Evolutionary conservation across 129 eudicot species (phyloP), one percentile per base, ranked within the genome.

Genomic region (Cynara cardunculus): DNA sequence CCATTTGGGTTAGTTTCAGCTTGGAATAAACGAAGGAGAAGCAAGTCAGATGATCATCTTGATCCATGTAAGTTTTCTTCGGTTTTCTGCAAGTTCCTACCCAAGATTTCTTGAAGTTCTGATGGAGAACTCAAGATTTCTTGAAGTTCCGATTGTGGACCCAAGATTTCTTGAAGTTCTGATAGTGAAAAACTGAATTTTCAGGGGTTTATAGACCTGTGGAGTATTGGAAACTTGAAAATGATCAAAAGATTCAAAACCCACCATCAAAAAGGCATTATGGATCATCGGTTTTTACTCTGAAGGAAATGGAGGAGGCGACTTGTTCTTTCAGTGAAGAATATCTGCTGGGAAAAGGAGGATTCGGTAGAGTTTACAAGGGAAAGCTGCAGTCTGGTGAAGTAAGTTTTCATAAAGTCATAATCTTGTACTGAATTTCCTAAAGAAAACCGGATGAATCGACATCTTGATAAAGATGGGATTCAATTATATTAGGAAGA

Each of bases 291-390:
- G 92, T 96, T 84, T 96, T 79, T 76, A 96, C 99, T 16, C 86
- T 96, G 24, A 96, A 87, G 74, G 95, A 96, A 73, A 96, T 96
- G 99, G 99, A 96, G 61, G 97, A 84, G 75, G 99, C 99, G 10
- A 96, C 99, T 71, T 74, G 84, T 78, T 90, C 89, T 37, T 96
- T 96, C 77, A 87, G 95, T 30, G 99, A 96, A 30, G 97, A 88
- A 22, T 80, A 89, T 71, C 73, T 96, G 65, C 86, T 96, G 7
- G 98, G 99, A 11, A 92, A 92, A 82, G 99, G 99, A 75, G 99
- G 99, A 32, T 96, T 96, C 81, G 98, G 99, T 46, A 88, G 87
- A 74, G 99, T 96, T 44, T 96, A 92, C 73, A 96, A 96, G 79
- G 99, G 97, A 65, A 92, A 85, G 78, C 83, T 96, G 46, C 82